Evolutionary conservation across 176 grass and related monocot genomes (phyloP), one percentile per base, ranked within the genome.

Genomic region (Oryza glaberrima): DNA sequence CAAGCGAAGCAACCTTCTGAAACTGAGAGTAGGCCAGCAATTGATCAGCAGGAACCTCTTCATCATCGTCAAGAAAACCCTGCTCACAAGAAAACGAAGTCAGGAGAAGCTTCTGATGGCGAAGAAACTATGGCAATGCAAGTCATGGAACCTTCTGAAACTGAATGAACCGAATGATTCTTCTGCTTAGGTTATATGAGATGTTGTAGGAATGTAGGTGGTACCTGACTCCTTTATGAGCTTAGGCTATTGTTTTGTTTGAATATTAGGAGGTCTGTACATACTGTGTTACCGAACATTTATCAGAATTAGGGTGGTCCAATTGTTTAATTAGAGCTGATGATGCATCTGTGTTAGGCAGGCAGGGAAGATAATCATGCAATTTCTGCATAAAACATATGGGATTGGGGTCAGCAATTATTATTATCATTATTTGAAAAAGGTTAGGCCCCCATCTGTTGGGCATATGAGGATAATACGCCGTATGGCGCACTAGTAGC

Each of bases 121-220:
- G 71, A 61, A 71, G 73, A 26, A 73, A 46, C 58, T 44, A 51
- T 34, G 7, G 56, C 5, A 1, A 22, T 3, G 4, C 17, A 65
- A 58, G 60, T 22, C 34, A 19, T 0, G 0, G 34, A 79, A 74
- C 81, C 67, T 68, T 73, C 75, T 6, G 74, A 73, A 77, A 86
- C 70, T 44, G 36, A 73, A 73, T 71, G 28, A 69, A 69, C 28
- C 1, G 43, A 65, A 66, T 81, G 52, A 8, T 78, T 32, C 48
- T 43, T 85, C 67, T 73, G 63, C 32, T 66, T 34, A 79, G 46
- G 69, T 75, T 83, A 49, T 63, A 84, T 80, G 82, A 67, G 45
- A 11, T 56, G 56, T n/a, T n/a, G 30, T 32, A 32, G 56, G 43
- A 9, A 44, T 56, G 60, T 28, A 15, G 47, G 13, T 7, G 51